Evolutionary conservation across 2,329 filamentous ascomycete genomes (phyloP).

Genomic region (Aspergillus sclerotialis): DNA sequence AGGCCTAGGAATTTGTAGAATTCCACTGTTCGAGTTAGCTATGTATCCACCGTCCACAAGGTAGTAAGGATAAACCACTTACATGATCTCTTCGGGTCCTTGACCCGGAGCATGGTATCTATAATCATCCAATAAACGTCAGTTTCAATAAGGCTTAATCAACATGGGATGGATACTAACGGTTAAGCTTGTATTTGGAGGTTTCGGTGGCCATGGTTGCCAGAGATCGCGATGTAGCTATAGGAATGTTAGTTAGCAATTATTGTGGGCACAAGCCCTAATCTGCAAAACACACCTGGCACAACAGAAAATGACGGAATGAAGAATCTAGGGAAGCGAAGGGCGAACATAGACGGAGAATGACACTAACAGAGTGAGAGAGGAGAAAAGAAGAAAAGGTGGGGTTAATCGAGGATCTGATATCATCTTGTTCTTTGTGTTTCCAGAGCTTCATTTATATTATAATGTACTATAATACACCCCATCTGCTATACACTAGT

Average conservation of each 20-base stretch:
- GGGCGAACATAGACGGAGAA: conserved; percentile 16
- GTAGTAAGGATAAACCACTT: conserved; percentile 18
- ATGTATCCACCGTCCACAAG: too few relatives aligned
- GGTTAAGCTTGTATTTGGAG: conserved; percentile 59
- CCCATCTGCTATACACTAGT: too few relatives aligned
- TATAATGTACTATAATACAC: too few relatives aligned
- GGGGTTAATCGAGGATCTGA: too few relatives aligned
- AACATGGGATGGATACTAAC: conserved; percentile 33
- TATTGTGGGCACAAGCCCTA: too few relatives aligned
- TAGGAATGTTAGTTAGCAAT: conserved; percentile 8
- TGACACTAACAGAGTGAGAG: too few relatives aligned
- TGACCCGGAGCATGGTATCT: conserved; percentile 74
- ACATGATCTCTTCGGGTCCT: conserved; percentile 80
- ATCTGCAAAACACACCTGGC: conserved; percentile 7
- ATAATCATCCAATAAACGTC: conserved; percentile 9
- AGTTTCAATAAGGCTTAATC: conserved; percentile 3
- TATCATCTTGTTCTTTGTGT: too few relatives aligned
- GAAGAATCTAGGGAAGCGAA: conserved; percentile 9
- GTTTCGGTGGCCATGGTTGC: conserved; percentile 52
- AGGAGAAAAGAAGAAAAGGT: conserved; percentile 7
- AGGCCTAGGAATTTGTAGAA: conserved; percentile 94
- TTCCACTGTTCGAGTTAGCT: conserved; percentile 50
- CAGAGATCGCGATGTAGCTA: conserved; percentile 23
- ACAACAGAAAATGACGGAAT: conserved; percentile 15
- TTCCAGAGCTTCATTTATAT: too few relatives aligned